Evolutionary conservation across 345 rosid species (phyloP).

Genomic region (Citrus reticulata): DNA sequence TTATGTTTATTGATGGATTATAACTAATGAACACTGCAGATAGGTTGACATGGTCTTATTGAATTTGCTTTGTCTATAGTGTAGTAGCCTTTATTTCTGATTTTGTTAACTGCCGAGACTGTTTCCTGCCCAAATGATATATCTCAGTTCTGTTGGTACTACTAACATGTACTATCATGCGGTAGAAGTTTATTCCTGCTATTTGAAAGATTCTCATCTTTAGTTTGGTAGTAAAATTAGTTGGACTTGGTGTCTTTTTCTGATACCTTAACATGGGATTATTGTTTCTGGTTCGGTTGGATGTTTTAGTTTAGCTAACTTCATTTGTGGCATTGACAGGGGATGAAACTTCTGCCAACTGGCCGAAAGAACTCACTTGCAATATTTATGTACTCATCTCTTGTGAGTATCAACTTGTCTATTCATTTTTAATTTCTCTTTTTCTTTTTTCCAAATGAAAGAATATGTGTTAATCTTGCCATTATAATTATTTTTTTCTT

Average conservation of each 20-base stretch:
- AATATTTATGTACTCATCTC: slow-evolving; percentile 68
- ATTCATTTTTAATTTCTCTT: background rate
- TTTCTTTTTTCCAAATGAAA: background rate
- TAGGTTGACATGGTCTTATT: background rate
- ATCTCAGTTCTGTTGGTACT: background rate
- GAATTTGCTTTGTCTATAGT: background rate
- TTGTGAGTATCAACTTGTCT: slow-evolving; percentile 44
- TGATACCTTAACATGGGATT: background rate
- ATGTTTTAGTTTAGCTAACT: background rate
- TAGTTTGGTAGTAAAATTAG: background rate
- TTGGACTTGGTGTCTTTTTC: background rate
- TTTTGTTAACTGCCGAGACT: background rate
- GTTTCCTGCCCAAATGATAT: background rate
- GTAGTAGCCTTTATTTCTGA: background rate
- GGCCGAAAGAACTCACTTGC: slow-evolving; percentile 81
- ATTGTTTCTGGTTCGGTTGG: background rate
- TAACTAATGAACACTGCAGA: background rate
- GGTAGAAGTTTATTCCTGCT: background rate
- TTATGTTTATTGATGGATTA: background rate
- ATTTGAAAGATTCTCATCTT: background rate
- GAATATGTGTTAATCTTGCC: background rate
- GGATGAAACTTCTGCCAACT: slow-evolving; percentile 92
- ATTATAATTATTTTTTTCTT: background rate
- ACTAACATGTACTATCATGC: background rate
- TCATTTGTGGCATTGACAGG: slow-evolving; percentile 40